Percentiles rank a stretch among this genome's conserved stretches.
These are phyloP conservation scores for Mycena sanguinolenta DNA, from an alignment of 768 basidiomycete genomes.

Conservation along the genomic window DNA sequence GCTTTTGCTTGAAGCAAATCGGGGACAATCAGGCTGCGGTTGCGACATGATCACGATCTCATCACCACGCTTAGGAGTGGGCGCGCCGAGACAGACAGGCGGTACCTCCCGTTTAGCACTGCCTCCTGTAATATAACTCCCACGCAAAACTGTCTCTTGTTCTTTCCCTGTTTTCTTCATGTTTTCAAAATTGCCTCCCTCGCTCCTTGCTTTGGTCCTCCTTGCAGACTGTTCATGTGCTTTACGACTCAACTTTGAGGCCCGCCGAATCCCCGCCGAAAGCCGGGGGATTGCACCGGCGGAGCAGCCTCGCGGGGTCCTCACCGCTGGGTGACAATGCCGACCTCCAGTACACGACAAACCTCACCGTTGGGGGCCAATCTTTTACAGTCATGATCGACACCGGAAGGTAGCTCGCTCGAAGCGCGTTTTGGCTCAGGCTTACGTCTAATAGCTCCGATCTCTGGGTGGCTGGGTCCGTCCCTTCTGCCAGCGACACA, in stretches of 20 bases:
- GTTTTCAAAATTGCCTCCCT: conserved; percentile 48
- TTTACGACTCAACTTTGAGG: conserved; percentile 46
- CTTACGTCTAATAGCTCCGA: conserved; percentile 66
- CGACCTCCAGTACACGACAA: conserved; percentile 81
- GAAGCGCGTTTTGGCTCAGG: neutral
- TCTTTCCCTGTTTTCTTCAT: conserved; percentile 38
- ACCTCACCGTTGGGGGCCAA: conserved; percentile 75
- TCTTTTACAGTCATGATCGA: conserved; percentile 75
- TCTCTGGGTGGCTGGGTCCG: conserved; percentile 73
- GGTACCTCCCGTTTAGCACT: neutral
- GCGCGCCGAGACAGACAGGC: neutral
- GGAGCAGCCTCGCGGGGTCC: conserved; percentile 41
- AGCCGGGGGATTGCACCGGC: conserved; percentile 45
- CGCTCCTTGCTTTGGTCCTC: conserved; percentile 59
- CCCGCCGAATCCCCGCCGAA: conserved; percentile 55
- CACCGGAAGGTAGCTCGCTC: conserved; percentile 73
- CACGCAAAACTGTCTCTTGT: conserved; percentile 34
- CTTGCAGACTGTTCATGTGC: conserved; percentile 54
- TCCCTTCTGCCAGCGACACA: conserved; percentile 65
- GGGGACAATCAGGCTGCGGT: neutral
- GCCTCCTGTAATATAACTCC: conserved; percentile 38
- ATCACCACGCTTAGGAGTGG: conserved; percentile 9
- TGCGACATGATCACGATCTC: conserved; percentile 12
- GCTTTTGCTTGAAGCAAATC: too few relatives aligned
- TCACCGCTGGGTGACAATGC: conserved; percentile 72